Evolutionary conservation across 768 basidiomycete genomes (phyloP).

Genomic region (Termitomyces sp.): DNA sequence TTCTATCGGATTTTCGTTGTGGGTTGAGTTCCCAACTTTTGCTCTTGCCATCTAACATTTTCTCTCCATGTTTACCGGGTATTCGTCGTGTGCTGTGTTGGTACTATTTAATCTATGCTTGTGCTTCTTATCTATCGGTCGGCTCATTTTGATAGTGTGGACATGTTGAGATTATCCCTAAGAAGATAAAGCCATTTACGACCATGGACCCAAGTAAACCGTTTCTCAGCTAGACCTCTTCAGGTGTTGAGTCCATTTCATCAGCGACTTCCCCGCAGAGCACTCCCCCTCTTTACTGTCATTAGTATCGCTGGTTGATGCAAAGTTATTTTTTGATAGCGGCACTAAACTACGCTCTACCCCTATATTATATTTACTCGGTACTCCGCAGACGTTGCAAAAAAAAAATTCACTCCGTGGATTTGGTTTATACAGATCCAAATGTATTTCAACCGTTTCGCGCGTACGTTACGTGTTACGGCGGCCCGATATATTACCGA

Average conservation of each 20-base stretch:
- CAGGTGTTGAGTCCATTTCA: too few species aligned
- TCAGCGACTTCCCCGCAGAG: too few species aligned
- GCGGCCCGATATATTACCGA: neutral
- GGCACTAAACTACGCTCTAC: neutral
- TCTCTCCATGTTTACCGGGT: neutral
- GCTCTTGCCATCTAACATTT: slow-evolving; percentile 9
- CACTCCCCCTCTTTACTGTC: too few species aligned
- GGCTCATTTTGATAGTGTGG: neutral
- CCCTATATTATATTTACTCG: neutral
- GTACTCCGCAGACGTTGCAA: neutral
- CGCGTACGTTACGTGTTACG: too few species aligned
- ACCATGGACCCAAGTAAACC: too few species aligned
- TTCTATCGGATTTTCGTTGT: slow-evolving; percentile 1
- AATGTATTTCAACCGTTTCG: too few species aligned
- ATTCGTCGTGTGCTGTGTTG: slow-evolving; percentile 1
- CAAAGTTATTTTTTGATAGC: too few species aligned
- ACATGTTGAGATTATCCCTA: too few species aligned
- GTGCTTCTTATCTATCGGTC: neutral
- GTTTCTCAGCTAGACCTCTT: too few species aligned
- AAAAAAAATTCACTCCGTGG: too few species aligned
- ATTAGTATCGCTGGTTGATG: too few species aligned
- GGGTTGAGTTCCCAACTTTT: neutral
- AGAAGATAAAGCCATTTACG: too few species aligned
- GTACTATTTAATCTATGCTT: slow-evolving; percentile 8
- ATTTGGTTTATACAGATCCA: neutral